Evolutionary conservation across 2,329 filamentous ascomycete species (phyloP).

Genomic region (Diaporthe ampelina): DNA sequence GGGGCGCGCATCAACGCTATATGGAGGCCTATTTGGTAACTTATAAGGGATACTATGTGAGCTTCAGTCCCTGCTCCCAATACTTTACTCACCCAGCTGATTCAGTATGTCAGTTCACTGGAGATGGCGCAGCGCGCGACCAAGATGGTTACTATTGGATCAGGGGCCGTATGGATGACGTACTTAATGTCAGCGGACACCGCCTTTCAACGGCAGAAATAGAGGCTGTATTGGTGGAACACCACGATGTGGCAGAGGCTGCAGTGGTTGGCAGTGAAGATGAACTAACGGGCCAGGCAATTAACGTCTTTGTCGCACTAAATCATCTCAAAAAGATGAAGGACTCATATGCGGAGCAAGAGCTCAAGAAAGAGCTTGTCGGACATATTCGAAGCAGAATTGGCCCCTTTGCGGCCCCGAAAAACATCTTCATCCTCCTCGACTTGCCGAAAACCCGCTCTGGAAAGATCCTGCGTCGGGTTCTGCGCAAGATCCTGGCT

Average conservation of each 20-base stretch:
- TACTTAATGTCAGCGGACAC: constrained; percentile 98
- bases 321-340: constrained; percentile 74
- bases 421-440: constrained; percentile 89
- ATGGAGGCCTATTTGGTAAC: constrained; percentile 99
- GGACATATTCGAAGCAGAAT: constrained; percentile 97
- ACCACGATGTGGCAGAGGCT: constrained; percentile 89
- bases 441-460: constrained; percentile 97
- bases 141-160: constrained; percentile 99
- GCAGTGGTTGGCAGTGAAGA: constrained; percentile 94
- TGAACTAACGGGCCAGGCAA: constrained; percentile 95
- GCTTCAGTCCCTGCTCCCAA: constrained; percentile 53
- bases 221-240: constrained; percentile 95
- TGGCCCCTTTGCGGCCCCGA: constrained; percentile 96
- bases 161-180: constrained; percentile 96
- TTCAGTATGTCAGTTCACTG: constrained; percentile 75
- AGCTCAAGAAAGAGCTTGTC: constrained; percentile 92
- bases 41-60: constrained; percentile 97
- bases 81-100: not conserved
- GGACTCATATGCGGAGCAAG: constrained; percentile 49
- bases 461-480: constrained; percentile 99
- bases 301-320: constrained; percentile 95
- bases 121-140: constrained; percentile 94
- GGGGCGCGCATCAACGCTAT: constrained; percentile 97
- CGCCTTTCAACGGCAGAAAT: constrained; percentile 97
- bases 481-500: constrained; percentile 95